Conservation (phyloP, 1,139 yeast genomes). For the Kodamaea sp. region DNA sequence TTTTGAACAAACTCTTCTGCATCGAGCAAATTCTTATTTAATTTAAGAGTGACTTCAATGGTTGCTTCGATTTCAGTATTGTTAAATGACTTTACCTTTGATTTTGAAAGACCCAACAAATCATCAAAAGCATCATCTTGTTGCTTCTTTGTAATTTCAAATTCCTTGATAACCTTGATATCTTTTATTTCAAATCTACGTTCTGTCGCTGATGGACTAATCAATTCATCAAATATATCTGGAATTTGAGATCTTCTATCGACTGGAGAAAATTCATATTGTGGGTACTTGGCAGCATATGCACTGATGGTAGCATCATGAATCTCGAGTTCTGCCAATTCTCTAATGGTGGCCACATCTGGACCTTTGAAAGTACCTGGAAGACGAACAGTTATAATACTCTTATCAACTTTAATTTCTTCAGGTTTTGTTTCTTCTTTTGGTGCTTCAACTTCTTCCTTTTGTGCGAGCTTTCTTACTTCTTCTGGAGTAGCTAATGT, state of each 20-base stretch:
- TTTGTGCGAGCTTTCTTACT: conserved; percentile 15
- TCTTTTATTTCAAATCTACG: conserved; percentile 50
- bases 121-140: conserved; percentile 35
- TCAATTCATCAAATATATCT: conserved; percentile 62
- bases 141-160: conserved; percentile 3
- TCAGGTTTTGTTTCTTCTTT: conserved; percentile 17
- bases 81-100: not conserved
- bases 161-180: not conserved
- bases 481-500: conserved; percentile 42
- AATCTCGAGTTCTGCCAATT: conserved; percentile 24
- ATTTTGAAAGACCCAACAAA: conserved; percentile 39
- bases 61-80: conserved; percentile 1
- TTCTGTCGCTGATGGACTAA: conserved; percentile 54
- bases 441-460: conserved; percentile 13
- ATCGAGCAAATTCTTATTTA: conserved; percentile 32
- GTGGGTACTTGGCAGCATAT: conserved; percentile 43
- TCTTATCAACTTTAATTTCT: not conserved
- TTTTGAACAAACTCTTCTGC: conserved; percentile 33
- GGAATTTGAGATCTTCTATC: conserved; percentile 23
- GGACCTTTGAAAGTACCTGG: not conserved
- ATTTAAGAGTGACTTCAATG: conserved; percentile 46
- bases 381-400: not conserved
- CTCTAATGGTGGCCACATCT: conserved; percentile 6
- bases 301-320: conserved; percentile 32
- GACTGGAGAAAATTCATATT: conserved; percentile 45